These are phyloP conservation scores for Tubosaeta brunneosetosa DNA, from an alignment of 768 basidiomycete species.

Conservation along the genomic window DNA sequence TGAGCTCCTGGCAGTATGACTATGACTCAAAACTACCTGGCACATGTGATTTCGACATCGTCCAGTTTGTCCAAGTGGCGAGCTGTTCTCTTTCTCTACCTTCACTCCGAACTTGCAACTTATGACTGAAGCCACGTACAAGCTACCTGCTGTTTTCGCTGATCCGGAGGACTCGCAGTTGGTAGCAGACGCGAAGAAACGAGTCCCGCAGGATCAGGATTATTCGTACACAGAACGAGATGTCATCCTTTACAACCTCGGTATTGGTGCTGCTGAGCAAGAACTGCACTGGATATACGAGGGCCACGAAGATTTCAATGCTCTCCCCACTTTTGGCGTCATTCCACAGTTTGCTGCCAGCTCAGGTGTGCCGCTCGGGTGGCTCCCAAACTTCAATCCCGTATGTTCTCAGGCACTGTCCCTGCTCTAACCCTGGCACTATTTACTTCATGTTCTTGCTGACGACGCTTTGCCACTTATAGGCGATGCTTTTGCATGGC, in stretches of 20 bases:
- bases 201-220: conserved; percentile 46
- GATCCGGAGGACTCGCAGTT: conserved; percentile 81
- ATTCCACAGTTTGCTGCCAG: conserved; percentile 85
- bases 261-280: conserved; percentile 88
- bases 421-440: not conserved
- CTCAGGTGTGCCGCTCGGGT: conserved; percentile 65
- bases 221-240: conserved; percentile 85
- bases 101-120: not conserved
- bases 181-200: conserved; percentile 78
- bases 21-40: too few relatives aligned
- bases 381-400: conserved; percentile 93
- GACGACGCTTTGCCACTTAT: not conserved
- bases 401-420: conserved; percentile 38
- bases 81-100: not conserved
- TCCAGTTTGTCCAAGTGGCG: not conserved
- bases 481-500: conserved; percentile 97
- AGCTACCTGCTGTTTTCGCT: conserved; percentile 49
- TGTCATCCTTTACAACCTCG: conserved; percentile 92
- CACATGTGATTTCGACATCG: not conserved
- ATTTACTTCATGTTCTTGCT: not conserved
- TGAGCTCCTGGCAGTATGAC: too few relatives aligned
- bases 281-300: conserved; percentile 93
- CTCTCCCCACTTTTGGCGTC: conserved; percentile 92
- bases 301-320: conserved; percentile 77
- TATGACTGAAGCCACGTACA: conserved; percentile 24